Conservation (phyloP, 1,284 basidiomycete genomes). For the Coniophora puteana region DNA sequence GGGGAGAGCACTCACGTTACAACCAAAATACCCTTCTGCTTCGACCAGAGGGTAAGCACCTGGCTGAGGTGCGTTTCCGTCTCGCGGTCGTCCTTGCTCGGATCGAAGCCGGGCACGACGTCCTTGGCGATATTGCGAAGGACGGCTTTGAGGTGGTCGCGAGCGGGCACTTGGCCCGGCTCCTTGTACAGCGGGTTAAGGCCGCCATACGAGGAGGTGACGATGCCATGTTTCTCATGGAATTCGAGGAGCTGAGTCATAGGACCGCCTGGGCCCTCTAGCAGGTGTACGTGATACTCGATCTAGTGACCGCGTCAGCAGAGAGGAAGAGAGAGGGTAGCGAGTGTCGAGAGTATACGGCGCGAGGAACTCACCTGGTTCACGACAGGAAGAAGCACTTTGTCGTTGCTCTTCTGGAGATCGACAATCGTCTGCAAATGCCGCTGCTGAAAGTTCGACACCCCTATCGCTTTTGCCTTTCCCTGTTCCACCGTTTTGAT, state of each 20-base stretch:
- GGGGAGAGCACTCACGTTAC: constrained; percentile 63
- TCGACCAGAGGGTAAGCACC: constrained; percentile 59
- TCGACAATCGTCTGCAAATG: constrained; percentile 43
- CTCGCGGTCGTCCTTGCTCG: too few relatives aligned
- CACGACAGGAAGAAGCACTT: constrained; percentile 40
- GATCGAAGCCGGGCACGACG: constrained; percentile 46
- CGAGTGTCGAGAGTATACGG: too few relatives aligned
- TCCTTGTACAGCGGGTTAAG: constrained; percentile 54
- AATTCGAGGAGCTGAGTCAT: too few relatives aligned
- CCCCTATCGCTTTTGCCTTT: constrained; percentile 51
- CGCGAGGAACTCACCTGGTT: constrained; percentile 43
- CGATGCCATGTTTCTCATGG: constrained; percentile 66
- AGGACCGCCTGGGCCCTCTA: too few relatives aligned
- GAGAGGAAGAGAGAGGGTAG: too few relatives aligned
- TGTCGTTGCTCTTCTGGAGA: too few relatives aligned
- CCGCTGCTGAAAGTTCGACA: constrained; percentile 52
- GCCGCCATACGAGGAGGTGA: constrained; percentile 65
- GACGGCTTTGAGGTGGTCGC: constrained; percentile 48
- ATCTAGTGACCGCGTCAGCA: too few relatives aligned
- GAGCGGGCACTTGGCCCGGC: too few relatives aligned
- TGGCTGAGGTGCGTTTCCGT: too few relatives aligned
- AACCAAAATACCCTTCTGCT: constrained; percentile 53
- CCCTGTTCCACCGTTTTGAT: constrained; percentile 47
- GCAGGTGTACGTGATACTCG: too few relatives aligned
- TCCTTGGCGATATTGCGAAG: constrained; percentile 40